Evolutionary conservation across 257 asterid genomes (phyloP).

Genomic region (Solanum corneliomulleri): DNA sequence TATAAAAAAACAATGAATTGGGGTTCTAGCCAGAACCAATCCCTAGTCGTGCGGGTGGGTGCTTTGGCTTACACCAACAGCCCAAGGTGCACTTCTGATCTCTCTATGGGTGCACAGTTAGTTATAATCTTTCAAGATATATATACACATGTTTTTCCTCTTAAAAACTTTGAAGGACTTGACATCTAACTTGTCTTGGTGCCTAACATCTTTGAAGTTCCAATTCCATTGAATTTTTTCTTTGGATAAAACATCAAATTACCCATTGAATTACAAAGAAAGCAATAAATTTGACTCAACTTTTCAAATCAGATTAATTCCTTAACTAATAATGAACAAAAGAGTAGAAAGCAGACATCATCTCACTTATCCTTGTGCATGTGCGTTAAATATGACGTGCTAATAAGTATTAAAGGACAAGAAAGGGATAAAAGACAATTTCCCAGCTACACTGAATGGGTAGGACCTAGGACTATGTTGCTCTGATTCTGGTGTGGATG

Average conservation of each 20-base stretch:
- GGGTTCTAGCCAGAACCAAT: neutral
- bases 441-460: neutral
- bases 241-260: neutral
- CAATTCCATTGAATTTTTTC: neutral
- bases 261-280: neutral
- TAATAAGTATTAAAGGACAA: neutral
- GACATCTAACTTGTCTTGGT: neutral
- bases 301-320: neutral
- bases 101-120: neutral
- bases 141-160: neutral
- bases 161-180: neutral
- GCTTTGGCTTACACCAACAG: neutral
- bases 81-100: neutral
- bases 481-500: neutral
- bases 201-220: neutral
- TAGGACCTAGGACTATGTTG: neutral
- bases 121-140: neutral
- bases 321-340: neutral
- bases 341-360: neutral
- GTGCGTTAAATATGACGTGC: neutral
- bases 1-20: neutral
- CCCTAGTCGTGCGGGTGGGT: neutral
- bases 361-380: neutral
- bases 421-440: neutral
- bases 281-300: neutral